Evolutionary conservation across 2,329 filamentous ascomycete genomes (phyloP).

Genomic region (Akanthomyces uredinophilus): DNA sequence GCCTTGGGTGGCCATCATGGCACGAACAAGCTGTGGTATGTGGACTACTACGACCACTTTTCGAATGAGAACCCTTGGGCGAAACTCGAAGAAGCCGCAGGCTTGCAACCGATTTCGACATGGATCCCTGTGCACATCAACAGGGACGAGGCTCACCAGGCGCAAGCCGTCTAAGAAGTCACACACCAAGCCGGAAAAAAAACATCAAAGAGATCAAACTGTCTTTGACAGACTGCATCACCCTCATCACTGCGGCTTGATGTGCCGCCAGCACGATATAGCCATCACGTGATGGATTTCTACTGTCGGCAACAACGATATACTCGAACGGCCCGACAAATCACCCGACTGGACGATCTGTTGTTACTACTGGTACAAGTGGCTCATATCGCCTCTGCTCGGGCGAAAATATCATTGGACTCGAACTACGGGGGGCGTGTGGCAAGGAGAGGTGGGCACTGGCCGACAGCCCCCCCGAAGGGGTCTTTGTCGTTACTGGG

Average conservation of each 20-base stretch:
- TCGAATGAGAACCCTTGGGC: constrained; percentile 73
- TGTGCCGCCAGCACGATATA: not conserved
- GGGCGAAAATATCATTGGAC: not conserved
- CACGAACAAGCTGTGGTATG: constrained; percentile 47
- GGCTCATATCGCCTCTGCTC: not conserved
- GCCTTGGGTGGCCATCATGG: constrained; percentile 11
- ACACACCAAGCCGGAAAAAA: not conserved
- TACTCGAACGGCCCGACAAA: not conserved
- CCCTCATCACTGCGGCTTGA: not conserved
- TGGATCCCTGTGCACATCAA: constrained; percentile 35
- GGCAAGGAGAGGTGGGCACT: not conserved
- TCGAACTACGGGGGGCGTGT: constrained; percentile 5
- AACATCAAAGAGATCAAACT: not conserved
- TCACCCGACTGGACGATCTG: constrained; percentile 5
- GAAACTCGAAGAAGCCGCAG: constrained; percentile 43
- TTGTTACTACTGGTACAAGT: not conserved
- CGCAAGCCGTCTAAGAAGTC: not conserved
- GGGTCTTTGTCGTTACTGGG: not conserved
- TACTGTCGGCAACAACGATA: not conserved
- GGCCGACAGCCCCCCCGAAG: not conserved
- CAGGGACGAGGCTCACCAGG: not conserved
- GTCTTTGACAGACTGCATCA: not conserved
- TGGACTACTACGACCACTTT: constrained; percentile 62
- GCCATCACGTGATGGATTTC: constrained; percentile 5
- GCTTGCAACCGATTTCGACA: constrained; percentile 37